Evolutionary conservation across 495 filamentous ascomycete species (phyloP), one percentile per base, ranked within the genome.

Genomic region (Elasticomyces elasticus): DNA sequence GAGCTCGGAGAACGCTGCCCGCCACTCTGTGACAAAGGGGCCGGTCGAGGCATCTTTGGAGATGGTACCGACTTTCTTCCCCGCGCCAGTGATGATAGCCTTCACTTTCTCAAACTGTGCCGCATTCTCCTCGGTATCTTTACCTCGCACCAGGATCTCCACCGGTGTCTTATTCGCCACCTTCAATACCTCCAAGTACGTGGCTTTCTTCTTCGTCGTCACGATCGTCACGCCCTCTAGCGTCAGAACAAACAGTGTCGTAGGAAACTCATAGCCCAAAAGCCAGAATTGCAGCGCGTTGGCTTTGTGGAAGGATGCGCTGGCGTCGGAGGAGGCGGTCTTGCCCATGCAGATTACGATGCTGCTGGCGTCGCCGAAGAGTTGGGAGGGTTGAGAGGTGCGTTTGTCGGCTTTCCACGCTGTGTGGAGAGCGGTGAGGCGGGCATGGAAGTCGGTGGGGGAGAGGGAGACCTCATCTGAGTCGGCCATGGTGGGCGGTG

Each of bases 241-340:
- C 10, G 94, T 96, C 62, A 97, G 77, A 41, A 99, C 76, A 69
- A 99, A 84, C 37, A 97, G 76, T 0, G 92, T 97, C 13, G 92
- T 88, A 40, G 92, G 92, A 63, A 99, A 99, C 66, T 99, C 92
- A 75, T 97, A 99, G 59, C 92, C 92, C 54, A 99, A 79, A 45
- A 99, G 77, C 92, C 92, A 99, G 72, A 96, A 95, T 89, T 98
- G 71, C 37, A 95, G 84, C 28, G 92, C 87, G 70, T 95, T 94
- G 61, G 86, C 91, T 75, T 99, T 99, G 66, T 87, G 81, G 62
- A 89, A 94, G 52, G 82, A n/a, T n/a, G n/a, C n/a, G n/a, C n/a
- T n/a, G n/a, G n/a, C n/a, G n/a, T n/a, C n/a, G n/a, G n/a, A n/a
- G n/a, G n/a, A n/a, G n/a, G 92, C 89, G 55, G 87, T 90, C 74